Base-by-base conservation (phyloP, 306 rosid species). In the Quercus berberidifolia region DNA sequence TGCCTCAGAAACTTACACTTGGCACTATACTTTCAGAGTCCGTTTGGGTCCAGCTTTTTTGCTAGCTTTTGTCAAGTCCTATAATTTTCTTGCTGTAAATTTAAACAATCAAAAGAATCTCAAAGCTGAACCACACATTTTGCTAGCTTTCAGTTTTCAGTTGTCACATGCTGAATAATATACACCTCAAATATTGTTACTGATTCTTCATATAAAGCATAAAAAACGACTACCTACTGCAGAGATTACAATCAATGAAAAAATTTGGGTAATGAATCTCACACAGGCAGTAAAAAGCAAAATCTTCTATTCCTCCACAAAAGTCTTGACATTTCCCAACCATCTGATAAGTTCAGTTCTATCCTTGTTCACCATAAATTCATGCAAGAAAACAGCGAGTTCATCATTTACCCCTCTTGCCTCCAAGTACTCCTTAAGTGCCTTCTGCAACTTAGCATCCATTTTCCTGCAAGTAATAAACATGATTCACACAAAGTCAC, bases 361-460 rank as follows among this genome's bases (percentile, higher is more conserved):
- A 76, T 91, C 95, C 86, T 94, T 95, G 92, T 92, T 92, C 92
- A 76, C 80, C 91, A 92, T 88, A 79, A 79, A 92, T 20, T 89
- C 81, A 72, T 90, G 96, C 88, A 95, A 86, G 86, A 95, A 95
- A 71, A 17, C 55, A 57, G 88, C 82, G 23, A 92, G 97, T 49
- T 89, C 92, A 74, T 85, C 77, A 75, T 90, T 85, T 77, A 94
- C 80, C 56, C 96, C 97, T 62, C 97, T 83, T 25, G 69, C 77
- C 51, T 85, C 90, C 80, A 94, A 84, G 87, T 87, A 94, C 79
- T 88, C 83, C 4, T 58, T 31, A 71, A 91, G 78, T 51, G 67
- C 78, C 38, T 78, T 83, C 80, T 87, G 95, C 76, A 91, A 71
- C 73, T 85, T 76, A 46, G 71, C 64, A 12, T 87, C 89, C 86